Percentiles rank a stretch among this genome's conserved stretches.
Conservation (phyloP, 164 flowering plant genomes). For the Cinnamomum chago region DNA sequence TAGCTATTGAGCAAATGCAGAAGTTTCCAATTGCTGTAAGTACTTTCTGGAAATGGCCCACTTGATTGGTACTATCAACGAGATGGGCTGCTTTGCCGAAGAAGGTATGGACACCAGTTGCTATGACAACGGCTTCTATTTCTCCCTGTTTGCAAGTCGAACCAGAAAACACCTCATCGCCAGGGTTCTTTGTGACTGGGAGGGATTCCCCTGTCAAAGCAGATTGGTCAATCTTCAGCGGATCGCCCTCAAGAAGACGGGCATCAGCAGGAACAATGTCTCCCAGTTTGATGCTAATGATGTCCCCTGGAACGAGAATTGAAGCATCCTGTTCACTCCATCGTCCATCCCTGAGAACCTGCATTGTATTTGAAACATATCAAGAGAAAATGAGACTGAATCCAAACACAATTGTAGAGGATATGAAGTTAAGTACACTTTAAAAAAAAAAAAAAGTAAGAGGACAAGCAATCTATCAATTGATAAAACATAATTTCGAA, state of each 20-base stretch:
- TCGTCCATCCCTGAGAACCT: slow-evolving; percentile 75
- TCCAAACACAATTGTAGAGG: too few species aligned
- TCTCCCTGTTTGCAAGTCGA: slow-evolving; percentile 82
- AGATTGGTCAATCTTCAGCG: slow-evolving; percentile 74
- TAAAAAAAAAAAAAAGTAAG: too few species aligned
- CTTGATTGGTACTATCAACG: slow-evolving; percentile 78
- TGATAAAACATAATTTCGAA: too few species aligned
- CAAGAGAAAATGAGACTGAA: background rate
- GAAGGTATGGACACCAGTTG: slow-evolving; percentile 82
- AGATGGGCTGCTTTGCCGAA: slow-evolving; percentile 84
- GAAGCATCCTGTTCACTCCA: slow-evolving; percentile 81
- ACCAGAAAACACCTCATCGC: slow-evolving; percentile 78
- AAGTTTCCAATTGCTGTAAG: slow-evolving; percentile 81
- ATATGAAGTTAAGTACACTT: too few species aligned
- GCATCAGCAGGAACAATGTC: slow-evolving; percentile 84
- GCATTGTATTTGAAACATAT: background rate
- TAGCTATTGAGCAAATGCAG: slow-evolving; percentile 69
- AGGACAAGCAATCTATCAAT: background rate
- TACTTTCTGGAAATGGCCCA: slow-evolving; percentile 78
- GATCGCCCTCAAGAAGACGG: slow-evolving; percentile 84
- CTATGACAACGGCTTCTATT: slow-evolving; percentile 75
- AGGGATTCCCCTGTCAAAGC: slow-evolving; percentile 81
- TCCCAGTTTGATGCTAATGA: slow-evolving; percentile 70
- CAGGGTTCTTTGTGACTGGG: slow-evolving; percentile 71
- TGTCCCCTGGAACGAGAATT: slow-evolving; percentile 76